phyloP scores from a whole-genome alignment of 1,139 yeast genomes.

The Hemisphaericaspora subhashii region DNA sequence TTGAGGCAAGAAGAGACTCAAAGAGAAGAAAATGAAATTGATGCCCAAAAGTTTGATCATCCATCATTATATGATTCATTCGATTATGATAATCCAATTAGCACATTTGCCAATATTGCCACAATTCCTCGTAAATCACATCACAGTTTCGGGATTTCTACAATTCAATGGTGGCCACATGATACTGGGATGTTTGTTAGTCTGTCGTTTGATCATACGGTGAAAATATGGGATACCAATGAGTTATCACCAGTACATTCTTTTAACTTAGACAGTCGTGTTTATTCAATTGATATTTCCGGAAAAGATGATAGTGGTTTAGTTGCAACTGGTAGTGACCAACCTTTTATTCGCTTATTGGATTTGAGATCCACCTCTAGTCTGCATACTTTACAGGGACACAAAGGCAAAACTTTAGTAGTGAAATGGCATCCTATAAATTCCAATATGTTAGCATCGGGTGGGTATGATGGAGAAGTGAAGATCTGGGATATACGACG shows the following conservation, averaged over 20 bases:
- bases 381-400: slow-evolving; percentile 69
- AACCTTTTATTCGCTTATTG: slow-evolving; percentile 64
- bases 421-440: slow-evolving; percentile 79
- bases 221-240: slow-evolving; percentile 83
- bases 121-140: slow-evolving; percentile 53
- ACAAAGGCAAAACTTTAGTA: slow-evolving; percentile 59
- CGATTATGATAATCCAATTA: slow-evolving; percentile 29
- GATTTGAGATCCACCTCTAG: slow-evolving; percentile 73
- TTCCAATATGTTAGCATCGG: slow-evolving; percentile 63
- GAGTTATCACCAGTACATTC: slow-evolving; percentile 62
- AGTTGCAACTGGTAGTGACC: slow-evolving; percentile 71
- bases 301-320: slow-evolving; percentile 40
- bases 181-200: slow-evolving; percentile 87
- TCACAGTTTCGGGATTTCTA: slow-evolving; percentile 74
- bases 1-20: slow-evolving; percentile 19
- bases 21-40: slow-evolving; percentile 18
- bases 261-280: slow-evolving; percentile 53
- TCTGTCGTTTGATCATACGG: slow-evolving; percentile 75
- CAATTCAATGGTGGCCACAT: slow-evolving; percentile 83
- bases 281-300: slow-evolving; percentile 54
- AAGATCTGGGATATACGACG: slow-evolving; percentile 76
- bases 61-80: slow-evolving; percentile 17
- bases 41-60: slow-evolving; percentile 7
- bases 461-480: slow-evolving; percentile 73
- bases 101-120: slow-evolving; percentile 30